Evolutionary conservation across 768 basidiomycete genomes (phyloP), one percentile per base, ranked within the genome.

Genomic region (Collybia sp.): DNA sequence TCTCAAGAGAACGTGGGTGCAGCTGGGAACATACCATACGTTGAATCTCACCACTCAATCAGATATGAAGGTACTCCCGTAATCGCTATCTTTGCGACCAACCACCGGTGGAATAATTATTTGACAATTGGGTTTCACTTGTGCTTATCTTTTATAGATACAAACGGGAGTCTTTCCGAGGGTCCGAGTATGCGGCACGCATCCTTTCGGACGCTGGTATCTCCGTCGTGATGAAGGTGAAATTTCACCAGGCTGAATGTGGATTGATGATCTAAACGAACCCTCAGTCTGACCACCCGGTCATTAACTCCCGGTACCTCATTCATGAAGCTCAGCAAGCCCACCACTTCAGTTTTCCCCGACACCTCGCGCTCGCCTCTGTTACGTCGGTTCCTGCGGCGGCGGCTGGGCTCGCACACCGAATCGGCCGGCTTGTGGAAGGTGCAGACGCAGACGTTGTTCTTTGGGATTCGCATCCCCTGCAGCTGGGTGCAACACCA

Each of bases 61-160:
- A 72, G 70, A 37, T 74, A 68, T 65, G 75, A 71, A 40, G 72
- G 69, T 5, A 71, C 82, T 10, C 91, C 92, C 0, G 82, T 86
- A 2, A 70, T 83, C 34, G 91, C 93, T 2, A 62, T 95, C 35
- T 93, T 92, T 49, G 85, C 88, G 2, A 90, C 84, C 32, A 85
- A 84, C 58, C 79, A 84, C 53, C 70, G 83, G 70, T 82, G 66
- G 45, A 54, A 33, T 17, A 30, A 4, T 16, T 45, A 16, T 34
- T 2, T 17, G n/a, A 46, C 10, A 15, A 12, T 4, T 13, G 3
- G 30, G 19, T 12, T 40, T n/a, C 25, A 18, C 11, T 19, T 15
- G 30, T 34, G 16, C 12, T 30, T 41, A 33, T 44, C 16, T 31
- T 3, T 8, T n/a, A 30, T 45, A 72, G 77, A 65, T 66, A 64